Evolutionary conservation across 768 basidiomycete genomes (phyloP).

Genomic region (Dentipellis sp.): DNA sequence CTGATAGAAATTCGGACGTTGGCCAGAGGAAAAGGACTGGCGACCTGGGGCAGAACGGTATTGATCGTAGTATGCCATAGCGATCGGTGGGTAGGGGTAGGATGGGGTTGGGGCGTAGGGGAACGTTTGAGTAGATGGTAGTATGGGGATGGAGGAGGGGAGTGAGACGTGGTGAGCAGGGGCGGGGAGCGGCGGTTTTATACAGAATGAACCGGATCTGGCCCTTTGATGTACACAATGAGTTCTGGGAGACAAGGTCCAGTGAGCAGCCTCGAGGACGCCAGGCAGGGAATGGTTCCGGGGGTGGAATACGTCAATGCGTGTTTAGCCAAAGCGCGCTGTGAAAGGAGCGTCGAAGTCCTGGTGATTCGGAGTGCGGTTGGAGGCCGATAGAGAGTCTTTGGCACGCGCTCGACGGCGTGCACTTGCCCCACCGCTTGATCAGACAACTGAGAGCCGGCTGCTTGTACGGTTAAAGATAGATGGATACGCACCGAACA

Average conservation of each 20-base stretch:
- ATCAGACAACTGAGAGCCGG: background rate
- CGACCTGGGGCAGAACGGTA: background rate
- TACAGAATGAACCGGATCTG: slow-evolving; percentile 5
- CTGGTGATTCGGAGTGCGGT: slow-evolving; percentile 4
- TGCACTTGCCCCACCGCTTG: background rate
- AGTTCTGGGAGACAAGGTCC: slow-evolving; percentile 3
- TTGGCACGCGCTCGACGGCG: background rate
- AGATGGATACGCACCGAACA: background rate
- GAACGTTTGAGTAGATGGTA: background rate
- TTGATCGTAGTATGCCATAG: slow-evolving; percentile 7
- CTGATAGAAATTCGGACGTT: background rate
- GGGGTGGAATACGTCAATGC: slow-evolving; percentile 9
- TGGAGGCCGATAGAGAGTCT: slow-evolving; percentile 2
- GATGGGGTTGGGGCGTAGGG: no score
- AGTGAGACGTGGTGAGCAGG: background rate
- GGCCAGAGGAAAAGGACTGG: slow-evolving; percentile 6
- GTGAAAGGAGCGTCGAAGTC: slow-evolving; percentile 3
- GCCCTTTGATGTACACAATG: background rate
- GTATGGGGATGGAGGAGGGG: background rate
- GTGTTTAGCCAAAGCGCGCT: slow-evolving; percentile 5
- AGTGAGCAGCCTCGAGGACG: slow-evolving; percentile 12
- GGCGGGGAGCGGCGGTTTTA: slow-evolving; percentile 4
- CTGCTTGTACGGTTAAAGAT: background rate
- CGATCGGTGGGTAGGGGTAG: no score
- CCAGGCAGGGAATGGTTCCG: slow-evolving; percentile 1